Percentiles rank a stretch among this genome's conserved stretches.
phyloP scores from a whole-genome alignment of 192 early-diverging fungal genomes.

The Coemansia sp. region DNA sequence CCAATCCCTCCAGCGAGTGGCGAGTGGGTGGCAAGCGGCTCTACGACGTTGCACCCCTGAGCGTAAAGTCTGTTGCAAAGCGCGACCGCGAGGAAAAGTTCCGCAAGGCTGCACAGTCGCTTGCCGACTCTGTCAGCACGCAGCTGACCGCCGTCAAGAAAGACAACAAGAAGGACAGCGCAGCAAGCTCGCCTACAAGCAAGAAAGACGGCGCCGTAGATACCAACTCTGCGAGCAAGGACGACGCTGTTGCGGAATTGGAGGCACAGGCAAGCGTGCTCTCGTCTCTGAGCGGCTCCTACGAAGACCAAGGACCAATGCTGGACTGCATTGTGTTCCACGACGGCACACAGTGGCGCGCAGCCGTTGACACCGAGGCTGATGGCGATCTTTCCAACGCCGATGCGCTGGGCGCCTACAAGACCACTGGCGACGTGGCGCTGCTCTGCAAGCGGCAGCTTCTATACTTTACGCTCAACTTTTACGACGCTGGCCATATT shows the following conservation, averaged over 20 bases:
- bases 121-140: constrained; percentile 23
- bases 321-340: constrained; percentile 83
- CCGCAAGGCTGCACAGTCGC: constrained; percentile 22
- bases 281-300: constrained; percentile 58
- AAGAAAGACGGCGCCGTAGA: constrained; percentile 16
- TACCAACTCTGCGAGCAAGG: neutral
- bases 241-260: constrained; percentile 48
- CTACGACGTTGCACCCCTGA: constrained; percentile 71
- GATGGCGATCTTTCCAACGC: constrained; percentile 71
- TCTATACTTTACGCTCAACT: constrained; percentile 89
- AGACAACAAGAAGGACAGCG: constrained; percentile 8
- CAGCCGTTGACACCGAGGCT: constrained; percentile 73
- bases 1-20: constrained; percentile 80
- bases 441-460: constrained; percentile 74
- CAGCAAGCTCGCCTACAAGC: neutral
- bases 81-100: constrained; percentile 54
- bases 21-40: constrained; percentile 78
- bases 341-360: constrained; percentile 88
- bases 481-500: constrained; percentile 80
- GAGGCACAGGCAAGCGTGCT: constrained; percentile 64
- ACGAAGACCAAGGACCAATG: constrained; percentile 74
- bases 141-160: constrained; percentile 39
- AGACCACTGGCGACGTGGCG: constrained; percentile 67
- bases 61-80: constrained; percentile 47
- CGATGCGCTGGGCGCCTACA: constrained; percentile 70